A percentile compares a stretch with the other conserved stretches of the same genome.
These are phyloP conservation scores for Clathrospora elynae DNA, from an alignment of 2,329 filamentous ascomycete species.

Conservation along the genomic window DNA sequence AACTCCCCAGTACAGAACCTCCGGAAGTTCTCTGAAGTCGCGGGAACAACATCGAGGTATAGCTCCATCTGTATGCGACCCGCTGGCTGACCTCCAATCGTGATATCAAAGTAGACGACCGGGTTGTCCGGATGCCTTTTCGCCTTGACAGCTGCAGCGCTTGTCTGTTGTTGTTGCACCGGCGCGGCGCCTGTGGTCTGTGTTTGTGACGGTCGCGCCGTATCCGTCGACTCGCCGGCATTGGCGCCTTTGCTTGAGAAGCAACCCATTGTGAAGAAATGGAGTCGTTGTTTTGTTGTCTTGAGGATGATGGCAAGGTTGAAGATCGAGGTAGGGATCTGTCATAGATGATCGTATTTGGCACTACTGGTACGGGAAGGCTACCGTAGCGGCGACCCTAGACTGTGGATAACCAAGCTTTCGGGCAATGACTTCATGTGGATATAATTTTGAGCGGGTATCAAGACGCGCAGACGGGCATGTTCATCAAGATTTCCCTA, in stretches of 20 bases:
- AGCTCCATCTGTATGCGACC: slow-evolving; percentile 86
- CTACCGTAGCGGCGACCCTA: slow-evolving; percentile 8
- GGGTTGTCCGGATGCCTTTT: slow-evolving; percentile 19
- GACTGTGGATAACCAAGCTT: slow-evolving; percentile 2
- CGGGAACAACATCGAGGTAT: slow-evolving; percentile 80
- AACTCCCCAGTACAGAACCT: slow-evolving; percentile 75
- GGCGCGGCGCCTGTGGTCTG: not conserved
- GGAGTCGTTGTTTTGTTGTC: not conserved
- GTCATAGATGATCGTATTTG: not conserved
- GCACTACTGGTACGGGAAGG: slow-evolving; percentile 5
- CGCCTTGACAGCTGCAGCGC: slow-evolving; percentile 8
- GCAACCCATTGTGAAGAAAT: slow-evolving; percentile 16
- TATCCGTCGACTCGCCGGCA: slow-evolving; percentile 10
- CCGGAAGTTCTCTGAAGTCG: slow-evolving; percentile 80
- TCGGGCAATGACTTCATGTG: slow-evolving; percentile 9
- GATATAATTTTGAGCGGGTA: not conserved
- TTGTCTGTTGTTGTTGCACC: no score
- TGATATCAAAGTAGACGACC: slow-evolving; percentile 24
- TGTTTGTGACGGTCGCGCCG: slow-evolving; percentile 6
- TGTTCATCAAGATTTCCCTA: no score
- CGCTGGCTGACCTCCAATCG: slow-evolving; percentile 52
- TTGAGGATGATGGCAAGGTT: not conserved
- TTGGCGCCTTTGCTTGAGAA: slow-evolving; percentile 16
- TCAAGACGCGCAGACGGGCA: no score
- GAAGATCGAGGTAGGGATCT: slow-evolving; percentile 3